Base-by-base conservation (phyloP, 73 alveolate species). In the Effrenium voratum region DNA sequence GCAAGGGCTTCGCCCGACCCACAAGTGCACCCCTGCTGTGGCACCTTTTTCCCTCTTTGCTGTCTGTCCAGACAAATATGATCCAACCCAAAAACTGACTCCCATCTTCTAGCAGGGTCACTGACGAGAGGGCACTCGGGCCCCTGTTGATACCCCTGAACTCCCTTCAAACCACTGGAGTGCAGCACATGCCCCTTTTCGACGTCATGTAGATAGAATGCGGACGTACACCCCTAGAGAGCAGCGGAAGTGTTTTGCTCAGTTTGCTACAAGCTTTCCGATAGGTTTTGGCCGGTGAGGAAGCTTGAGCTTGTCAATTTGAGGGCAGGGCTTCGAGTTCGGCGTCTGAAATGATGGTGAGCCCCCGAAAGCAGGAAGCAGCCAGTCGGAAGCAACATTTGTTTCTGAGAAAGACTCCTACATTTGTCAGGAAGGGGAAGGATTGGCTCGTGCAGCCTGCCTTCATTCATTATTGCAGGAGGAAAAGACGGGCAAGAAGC, bases 401-500 rank as follows among this genome's bases (percentile, higher is more conserved):
- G n/a, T 16, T 40, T 15, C 10, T n/a, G n/a, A 32, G 49, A 12
- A 3, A 19, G 19, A 40, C 34, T 1, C 22, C n/a, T 13, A 36
- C 28, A 10, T 12, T 13, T 34, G 13, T 40, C 50, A 73, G 52
- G n/a, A 55, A 13, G 30, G 68, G 10, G 10, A 10, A 10, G 68
- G 30, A 55, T 13, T 13, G n/a, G 75, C 75, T 4, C 28, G 5
- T 60, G 8, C 30, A 10, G 4, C 40, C 75, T 36, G 36, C 60
- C 19, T 41, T 34, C 60, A 16, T 63, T 34, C 8, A 41, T 45
- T 24, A 1, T 24, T 28, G 38, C 95, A 87, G 95, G 95, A 87
- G 36, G 95, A 87, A 72, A 87, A 87, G 95, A 60, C 60, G 70
- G 73, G 73, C 12, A 76, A 87, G 47, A 87, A 72, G 82, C n/a